Conservation (phyloP, 805 yeast genomes). For the Sugiyamaella mastotermitis region DNA sequence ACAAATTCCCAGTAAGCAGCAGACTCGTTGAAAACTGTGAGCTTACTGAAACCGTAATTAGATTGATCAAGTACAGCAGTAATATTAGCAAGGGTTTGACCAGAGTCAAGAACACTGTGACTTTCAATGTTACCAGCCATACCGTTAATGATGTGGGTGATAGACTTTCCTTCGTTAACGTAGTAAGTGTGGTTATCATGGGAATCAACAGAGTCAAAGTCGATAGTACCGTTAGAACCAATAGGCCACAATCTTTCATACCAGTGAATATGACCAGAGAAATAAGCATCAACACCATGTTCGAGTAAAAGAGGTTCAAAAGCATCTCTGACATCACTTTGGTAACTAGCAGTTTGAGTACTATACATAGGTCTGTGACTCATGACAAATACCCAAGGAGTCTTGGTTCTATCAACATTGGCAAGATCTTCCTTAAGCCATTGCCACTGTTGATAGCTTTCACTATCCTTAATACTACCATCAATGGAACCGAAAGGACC, state of each 20-base stretch:
- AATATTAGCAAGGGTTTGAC: conserved; percentile 2
- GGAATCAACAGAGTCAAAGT: conserved; percentile 13
- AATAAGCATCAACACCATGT: conserved; percentile 19
- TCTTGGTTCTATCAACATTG: conserved; percentile 19
- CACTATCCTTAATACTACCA: conserved; percentile 7
- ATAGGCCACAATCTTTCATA: conserved; percentile 17
- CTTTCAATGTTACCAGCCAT: conserved; percentile 19
- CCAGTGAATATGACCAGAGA: conserved; percentile 20
- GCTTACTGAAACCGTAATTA: conserved; percentile 16
- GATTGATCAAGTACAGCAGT: conserved; percentile 15
- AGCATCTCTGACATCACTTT: conserved; percentile 13
- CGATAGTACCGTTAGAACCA: conserved; percentile 16
- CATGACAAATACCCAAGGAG: conserved; percentile 18
- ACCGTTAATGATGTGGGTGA: conserved; percentile 16
- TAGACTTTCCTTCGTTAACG: conserved; percentile 13
- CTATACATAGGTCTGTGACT: conserved; percentile 25
- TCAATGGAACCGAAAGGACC: conserved; percentile 15
- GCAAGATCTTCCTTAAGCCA: conserved; percentile 24
- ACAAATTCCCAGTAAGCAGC: conserved; percentile 25
- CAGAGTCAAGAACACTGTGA: conserved; percentile 12
- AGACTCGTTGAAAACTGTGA: conserved; percentile 22
- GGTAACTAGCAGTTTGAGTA: conserved; percentile 17
- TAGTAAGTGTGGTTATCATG: conserved; percentile 13
- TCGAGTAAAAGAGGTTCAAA: conserved; percentile 16
- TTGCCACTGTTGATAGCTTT: conserved; percentile 20